These are phyloP conservation scores for Penicillium daleae DNA, from an alignment of 495 filamentous ascomycete genomes.

Conservation along the genomic window DNA sequence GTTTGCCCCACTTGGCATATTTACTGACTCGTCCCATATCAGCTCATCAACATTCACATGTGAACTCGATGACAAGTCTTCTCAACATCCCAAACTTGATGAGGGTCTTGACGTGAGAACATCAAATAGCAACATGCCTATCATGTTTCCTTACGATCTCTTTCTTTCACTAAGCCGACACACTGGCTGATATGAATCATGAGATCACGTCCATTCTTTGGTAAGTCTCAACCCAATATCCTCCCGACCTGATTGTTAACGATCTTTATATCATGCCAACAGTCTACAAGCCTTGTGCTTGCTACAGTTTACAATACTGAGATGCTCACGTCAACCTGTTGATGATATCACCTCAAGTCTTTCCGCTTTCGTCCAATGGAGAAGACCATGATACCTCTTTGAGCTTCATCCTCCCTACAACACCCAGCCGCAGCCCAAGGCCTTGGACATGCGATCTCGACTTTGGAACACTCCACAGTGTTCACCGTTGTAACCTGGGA, in stretches of 20 bases:
- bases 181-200: not conserved
- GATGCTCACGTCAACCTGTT: not conserved
- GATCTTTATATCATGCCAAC: not conserved
- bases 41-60: not conserved
- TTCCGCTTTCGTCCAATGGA: not conserved
- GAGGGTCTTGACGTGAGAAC: no score
- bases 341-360: not conserved
- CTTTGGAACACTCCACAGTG: not conserved
- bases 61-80: not conserved
- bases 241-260: not conserved
- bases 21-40: not conserved
- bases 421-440: not conserved
- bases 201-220: not conserved
- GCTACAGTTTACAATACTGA: not conserved
- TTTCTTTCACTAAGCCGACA: not conserved
- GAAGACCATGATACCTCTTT: not conserved
- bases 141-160: not conserved
- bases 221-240: not conserved
- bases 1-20: not conserved
- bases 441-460: not conserved
- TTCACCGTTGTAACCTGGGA: not conserved
- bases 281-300: not conserved
- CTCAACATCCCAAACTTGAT: no score
- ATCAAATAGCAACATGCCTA: no score
- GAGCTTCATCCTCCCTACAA: not conserved